Evolutionary conservation across 345 rosid genomes (phyloP).

Genomic region (Citrus medica): DNA sequence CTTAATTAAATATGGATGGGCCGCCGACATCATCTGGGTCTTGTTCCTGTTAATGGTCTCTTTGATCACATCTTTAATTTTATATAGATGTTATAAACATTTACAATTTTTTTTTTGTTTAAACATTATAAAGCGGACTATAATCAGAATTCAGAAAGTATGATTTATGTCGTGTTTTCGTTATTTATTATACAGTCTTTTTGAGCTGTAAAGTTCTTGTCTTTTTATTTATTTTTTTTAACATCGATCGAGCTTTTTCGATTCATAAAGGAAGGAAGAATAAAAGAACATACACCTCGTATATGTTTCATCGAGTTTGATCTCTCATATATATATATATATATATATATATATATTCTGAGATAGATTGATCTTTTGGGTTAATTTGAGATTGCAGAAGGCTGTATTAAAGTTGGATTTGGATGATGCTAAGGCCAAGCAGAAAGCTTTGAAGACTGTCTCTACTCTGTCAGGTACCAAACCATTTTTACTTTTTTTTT

Average conservation of each 20-base stretch:
- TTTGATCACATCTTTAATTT: too few species aligned
- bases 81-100: too few species aligned
- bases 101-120: too few species aligned
- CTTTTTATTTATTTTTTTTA: background rate
- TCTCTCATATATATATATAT: background rate
- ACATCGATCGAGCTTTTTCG: background rate
- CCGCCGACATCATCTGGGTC: slow-evolving; percentile 1
- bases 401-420: slow-evolving; percentile 70
- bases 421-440: slow-evolving; percentile 74
- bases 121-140: too few species aligned
- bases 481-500: background rate
- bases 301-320: background rate
- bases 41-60: background rate
- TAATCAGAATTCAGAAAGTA: background rate
- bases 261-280: too few species aligned
- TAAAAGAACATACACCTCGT: background rate
- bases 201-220: background rate
- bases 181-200: background rate
- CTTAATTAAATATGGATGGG: background rate
- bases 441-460: slow-evolving; percentile 82
- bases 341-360: background rate
- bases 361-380: slow-evolving; percentile 6
- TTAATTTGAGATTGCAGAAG: slow-evolving; percentile 52
- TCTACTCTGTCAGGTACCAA: slow-evolving; percentile 72
- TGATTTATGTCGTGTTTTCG: background rate